Percentiles rank a stretch among this genome's conserved stretches.
These are phyloP conservation scores for Mycosphaerella sp. DNA, from an alignment of 2,329 filamentous ascomycete species.

Conservation along the genomic window DNA sequence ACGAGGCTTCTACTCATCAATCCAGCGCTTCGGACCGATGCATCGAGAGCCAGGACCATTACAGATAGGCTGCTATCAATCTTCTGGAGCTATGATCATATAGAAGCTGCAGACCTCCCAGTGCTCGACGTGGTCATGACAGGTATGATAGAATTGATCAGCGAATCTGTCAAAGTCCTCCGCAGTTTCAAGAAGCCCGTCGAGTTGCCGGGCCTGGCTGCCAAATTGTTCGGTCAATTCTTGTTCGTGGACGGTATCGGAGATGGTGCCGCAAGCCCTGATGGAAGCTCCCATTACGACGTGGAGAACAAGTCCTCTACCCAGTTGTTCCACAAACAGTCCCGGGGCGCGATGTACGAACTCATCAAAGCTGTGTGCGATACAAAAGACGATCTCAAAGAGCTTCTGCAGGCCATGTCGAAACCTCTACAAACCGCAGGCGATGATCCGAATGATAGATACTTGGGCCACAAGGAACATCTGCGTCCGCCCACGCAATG, in stretches of 20 bases:
- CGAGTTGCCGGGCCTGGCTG: slow-evolving; percentile 21
- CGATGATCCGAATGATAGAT: slow-evolving; percentile 12
- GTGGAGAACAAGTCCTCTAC: not conserved
- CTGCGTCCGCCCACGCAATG: slow-evolving; percentile 21
- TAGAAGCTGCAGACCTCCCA: slow-evolving; percentile 23
- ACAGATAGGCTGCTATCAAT: slow-evolving; percentile 16
- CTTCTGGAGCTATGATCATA: slow-evolving; percentile 24
- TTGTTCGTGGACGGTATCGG: slow-evolving; percentile 24
- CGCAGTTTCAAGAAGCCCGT: slow-evolving; percentile 31
- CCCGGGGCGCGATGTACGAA: slow-evolving; percentile 23
- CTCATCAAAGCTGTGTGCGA: slow-evolving; percentile 24
- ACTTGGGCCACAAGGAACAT: slow-evolving; percentile 41
- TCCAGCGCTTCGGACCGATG: slow-evolving; percentile 16
- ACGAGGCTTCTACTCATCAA: slow-evolving; percentile 16
- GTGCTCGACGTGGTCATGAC: slow-evolving; percentile 23
- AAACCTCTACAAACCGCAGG: slow-evolving; percentile 10
- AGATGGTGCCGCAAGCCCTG: not conserved
- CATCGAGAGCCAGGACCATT: slow-evolving; percentile 20
- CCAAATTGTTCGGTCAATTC: slow-evolving; percentile 22
- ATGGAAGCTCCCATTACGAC: not conserved
- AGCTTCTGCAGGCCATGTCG: slow-evolving; percentile 14
- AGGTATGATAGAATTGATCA: slow-evolving; percentile 38
- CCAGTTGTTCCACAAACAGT: slow-evolving; percentile 9
- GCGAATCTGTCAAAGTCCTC: slow-evolving; percentile 29
- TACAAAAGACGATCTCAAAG: slow-evolving; percentile 15